A percentile compares a stretch with the other conserved stretches of the same genome.
These are phyloP conservation scores for Suaeda aralocaspica DNA, from an alignment of 148 eudicot genomes.

Conservation along the genomic window DNA sequence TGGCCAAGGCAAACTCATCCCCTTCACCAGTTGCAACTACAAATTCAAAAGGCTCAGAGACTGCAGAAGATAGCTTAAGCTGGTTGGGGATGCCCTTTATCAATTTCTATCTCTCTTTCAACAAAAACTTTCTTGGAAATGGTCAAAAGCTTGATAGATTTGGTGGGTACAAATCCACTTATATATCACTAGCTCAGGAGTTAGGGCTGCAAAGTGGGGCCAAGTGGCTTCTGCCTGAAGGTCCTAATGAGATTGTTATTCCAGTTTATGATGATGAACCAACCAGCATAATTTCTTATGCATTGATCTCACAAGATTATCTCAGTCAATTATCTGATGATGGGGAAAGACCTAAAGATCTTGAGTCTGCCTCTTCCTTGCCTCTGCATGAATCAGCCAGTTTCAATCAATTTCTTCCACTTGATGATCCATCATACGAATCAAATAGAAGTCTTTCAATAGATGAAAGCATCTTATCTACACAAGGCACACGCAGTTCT, in stretches of 20 bases:
- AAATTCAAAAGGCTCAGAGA: constrained; percentile 42
- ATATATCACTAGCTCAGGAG: constrained; percentile 60
- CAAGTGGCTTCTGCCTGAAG: constrained; percentile 68
- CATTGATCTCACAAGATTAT: constrained; percentile 62
- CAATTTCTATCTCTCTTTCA: constrained; percentile 62
- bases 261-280: constrained; percentile 94
- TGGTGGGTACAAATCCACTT: constrained; percentile 62
- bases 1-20: constrained; percentile 32
- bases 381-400: constrained; percentile 49
- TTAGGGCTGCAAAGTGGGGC: constrained; percentile 69
- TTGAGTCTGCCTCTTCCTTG: constrained; percentile 45
- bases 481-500: constrained; percentile 47
- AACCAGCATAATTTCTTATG: constrained; percentile 85
- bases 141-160: constrained; percentile 63
- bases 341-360: constrained; percentile 52
- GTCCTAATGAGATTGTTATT: constrained; percentile 55
- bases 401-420: constrained; percentile 45
- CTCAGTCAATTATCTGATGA: constrained; percentile 59
- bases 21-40: constrained; percentile 37
- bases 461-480: constrained; percentile 58
- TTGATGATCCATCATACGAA: constrained; percentile 59
- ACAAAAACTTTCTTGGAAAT: constrained; percentile 54
- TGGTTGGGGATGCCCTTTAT: constrained; percentile 81
- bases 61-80: constrained; percentile 50
- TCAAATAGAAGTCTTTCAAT: constrained; percentile 57